Base-by-base conservation (phyloP, 768 basidiomycete species). In the Psilocybe tampanensis region DNA sequence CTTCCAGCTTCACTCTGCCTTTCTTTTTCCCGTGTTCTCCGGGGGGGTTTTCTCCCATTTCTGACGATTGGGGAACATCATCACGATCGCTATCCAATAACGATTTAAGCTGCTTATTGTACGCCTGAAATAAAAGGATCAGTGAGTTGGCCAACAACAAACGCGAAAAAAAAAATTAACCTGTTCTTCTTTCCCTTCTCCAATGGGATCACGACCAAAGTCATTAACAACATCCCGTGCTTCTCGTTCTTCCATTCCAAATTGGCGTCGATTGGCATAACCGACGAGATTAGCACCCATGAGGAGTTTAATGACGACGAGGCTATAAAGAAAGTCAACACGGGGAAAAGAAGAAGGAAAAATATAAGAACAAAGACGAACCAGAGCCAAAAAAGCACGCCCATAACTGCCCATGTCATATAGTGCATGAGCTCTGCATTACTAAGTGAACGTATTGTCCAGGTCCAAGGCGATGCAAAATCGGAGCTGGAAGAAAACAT, bases 261-360 rank as follows among this genome's bases (percentile, higher is more conserved):
- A 81, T 45, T 84, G 81, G 49, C 95, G 78, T 42, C 81, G 75
- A 0, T 88, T 85, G 3, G 95, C 94, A 69, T 92, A 95, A 55
- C 88, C 89, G 12, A 96, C 80, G 2, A 98, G 77, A 59, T 92
- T 88, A 3, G 96, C 85, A 2, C 96, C 96, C 45, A 98, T 81
- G n/a, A 98, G 88, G 32, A 98, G 79, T 72, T 99, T 98, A 62
- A 98, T 77, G 3, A 90, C 88, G 8, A 97, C 82, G 61, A 89
- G 84, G 67, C 94, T 90, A 61, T n/a, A 29, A 15, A 52, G 39
- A 17, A 8, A 32, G 21, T 53, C 32, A 56, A 15, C 23, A 17
- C 44, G 19, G 11, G 39, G 18, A 18, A 32, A 13, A 3, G n/a
- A 22, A 22, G 9, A 39, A 39, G 50, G 48, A 13, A 34, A 21